These are phyloP conservation scores for Sarocladium strictum DNA, from an alignment of 2,329 filamentous ascomycete species.

Conservation along the genomic window DNA sequence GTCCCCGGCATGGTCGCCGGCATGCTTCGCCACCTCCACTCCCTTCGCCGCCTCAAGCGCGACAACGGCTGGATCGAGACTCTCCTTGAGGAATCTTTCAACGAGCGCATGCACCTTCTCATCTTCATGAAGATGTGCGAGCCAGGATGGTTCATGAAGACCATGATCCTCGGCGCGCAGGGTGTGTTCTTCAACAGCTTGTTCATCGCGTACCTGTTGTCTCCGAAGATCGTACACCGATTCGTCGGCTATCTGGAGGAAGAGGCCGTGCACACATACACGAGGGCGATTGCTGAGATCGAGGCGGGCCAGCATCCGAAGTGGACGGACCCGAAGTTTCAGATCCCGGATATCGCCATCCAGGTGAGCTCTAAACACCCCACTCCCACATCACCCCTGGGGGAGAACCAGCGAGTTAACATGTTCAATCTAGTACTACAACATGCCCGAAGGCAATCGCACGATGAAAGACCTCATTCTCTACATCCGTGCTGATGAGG, in stretches of 20 bases:
- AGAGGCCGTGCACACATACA: conserved; percentile 94
- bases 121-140: conserved; percentile 86
- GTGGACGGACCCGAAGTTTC: conserved; percentile 65
- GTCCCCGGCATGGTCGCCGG: conserved; percentile 96
- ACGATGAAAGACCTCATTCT: conserved; percentile 82
- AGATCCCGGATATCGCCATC: conserved; percentile 82
- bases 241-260: conserved; percentile 98
- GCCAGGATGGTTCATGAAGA: conserved; percentile 76
- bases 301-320: conserved; percentile 77
- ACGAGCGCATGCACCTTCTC: conserved; percentile 88
- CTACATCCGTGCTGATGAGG: conserved; percentile 87
- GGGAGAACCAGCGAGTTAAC: neutral
- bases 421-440: conserved; percentile 60
- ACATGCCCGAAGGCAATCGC: conserved; percentile 77
- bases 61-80: conserved; percentile 98
- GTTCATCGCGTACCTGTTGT: conserved; percentile 83
- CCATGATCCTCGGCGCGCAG: conserved; percentile 87
- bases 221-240: conserved; percentile 81
- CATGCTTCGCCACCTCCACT: conserved; percentile 85
- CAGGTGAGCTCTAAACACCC: conserved; percentile 29
- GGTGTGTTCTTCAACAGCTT: conserved; percentile 95
- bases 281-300: conserved; percentile 78
- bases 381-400: neutral
- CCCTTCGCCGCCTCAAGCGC: conserved; percentile 76
- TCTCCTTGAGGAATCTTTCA: conserved; percentile 82